phyloP scores from a whole-genome alignment of 345 rosid genomes.

The Salix koriyanagi region DNA sequence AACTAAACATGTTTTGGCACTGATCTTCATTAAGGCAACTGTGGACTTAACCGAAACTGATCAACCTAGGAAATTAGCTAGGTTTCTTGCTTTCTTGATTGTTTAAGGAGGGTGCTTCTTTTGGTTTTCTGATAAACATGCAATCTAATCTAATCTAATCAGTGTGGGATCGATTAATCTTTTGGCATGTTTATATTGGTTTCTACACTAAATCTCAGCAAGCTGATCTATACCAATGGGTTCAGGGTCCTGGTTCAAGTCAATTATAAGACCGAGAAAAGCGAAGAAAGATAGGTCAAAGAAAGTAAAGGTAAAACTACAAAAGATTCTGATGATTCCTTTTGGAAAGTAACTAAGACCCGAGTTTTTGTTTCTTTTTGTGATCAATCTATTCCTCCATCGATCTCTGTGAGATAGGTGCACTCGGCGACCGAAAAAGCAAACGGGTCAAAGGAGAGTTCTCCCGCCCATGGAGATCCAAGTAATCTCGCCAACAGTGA shows the following conservation, averaged over 20 bases:
- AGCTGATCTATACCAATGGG: slow-evolving; percentile 39
- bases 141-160: neutral
- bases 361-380: neutral
- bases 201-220: neutral
- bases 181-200: slow-evolving; percentile 6
- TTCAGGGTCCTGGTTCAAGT: slow-evolving; percentile 53
- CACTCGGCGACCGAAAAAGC: slow-evolving; percentile 37
- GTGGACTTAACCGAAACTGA: no score
- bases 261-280: slow-evolving; percentile 34
- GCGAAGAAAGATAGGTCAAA: slow-evolving; percentile 37
- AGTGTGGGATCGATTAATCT: neutral
- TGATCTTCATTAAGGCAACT: no score
- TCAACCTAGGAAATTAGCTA: neutral
- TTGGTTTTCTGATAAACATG: neutral
- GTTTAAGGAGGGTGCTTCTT: neutral
- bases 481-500: slow-evolving; percentile 13
- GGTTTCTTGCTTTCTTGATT: neutral
- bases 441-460: slow-evolving; percentile 27
- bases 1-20: no score
- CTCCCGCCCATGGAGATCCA: slow-evolving; percentile 8
- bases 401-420: slow-evolving; percentile 25
- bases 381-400: neutral
- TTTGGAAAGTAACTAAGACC: neutral
- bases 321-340: neutral
- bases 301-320: slow-evolving; percentile 38